Conservation (phyloP, 2,329 filamentous ascomycete genomes). For the Neoscytalidium dimidiatum region DNA sequence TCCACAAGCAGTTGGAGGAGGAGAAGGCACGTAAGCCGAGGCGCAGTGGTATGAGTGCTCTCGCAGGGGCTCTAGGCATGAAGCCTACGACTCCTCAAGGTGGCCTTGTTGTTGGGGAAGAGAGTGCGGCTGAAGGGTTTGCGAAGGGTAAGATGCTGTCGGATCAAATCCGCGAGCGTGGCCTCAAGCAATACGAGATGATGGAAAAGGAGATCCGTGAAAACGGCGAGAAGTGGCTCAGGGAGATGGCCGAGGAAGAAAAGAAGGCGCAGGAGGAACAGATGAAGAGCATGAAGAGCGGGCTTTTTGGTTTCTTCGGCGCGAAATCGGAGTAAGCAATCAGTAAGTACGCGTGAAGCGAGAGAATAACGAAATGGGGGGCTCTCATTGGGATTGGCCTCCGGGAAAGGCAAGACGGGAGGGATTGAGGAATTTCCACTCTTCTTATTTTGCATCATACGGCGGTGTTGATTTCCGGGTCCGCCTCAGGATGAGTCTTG, state of each 20-base stretch:
- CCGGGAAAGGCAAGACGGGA: not conserved
- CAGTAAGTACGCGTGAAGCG: not conserved
- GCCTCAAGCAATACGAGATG: constrained; percentile 84
- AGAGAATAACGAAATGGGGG: not conserved
- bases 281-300: constrained; percentile 88
- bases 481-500: not conserved
- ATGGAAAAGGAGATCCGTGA: constrained; percentile 89
- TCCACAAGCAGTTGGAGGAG: constrained; percentile 73
- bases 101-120: constrained; percentile 55
- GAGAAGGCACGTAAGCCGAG: constrained; percentile 65
- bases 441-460: not conserved
- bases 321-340: constrained; percentile 4
- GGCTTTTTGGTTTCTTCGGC: constrained; percentile 62
- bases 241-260: constrained; percentile 85
- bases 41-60: constrained; percentile 64
- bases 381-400: not conserved
- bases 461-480: not conserved
- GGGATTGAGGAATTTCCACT: not conserved
- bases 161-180: constrained; percentile 89
- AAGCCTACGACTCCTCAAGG: constrained; percentile 65
- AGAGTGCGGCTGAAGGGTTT: constrained; percentile 70
- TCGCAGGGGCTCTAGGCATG: constrained; percentile 75
- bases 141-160: constrained; percentile 96
- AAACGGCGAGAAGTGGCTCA: constrained; percentile 93
- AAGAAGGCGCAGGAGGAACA: constrained; percentile 89